These are phyloP conservation scores for Scenedesmus sp. DNA, from an alignment of 163 green algal species.

Conservation along the genomic window DNA sequence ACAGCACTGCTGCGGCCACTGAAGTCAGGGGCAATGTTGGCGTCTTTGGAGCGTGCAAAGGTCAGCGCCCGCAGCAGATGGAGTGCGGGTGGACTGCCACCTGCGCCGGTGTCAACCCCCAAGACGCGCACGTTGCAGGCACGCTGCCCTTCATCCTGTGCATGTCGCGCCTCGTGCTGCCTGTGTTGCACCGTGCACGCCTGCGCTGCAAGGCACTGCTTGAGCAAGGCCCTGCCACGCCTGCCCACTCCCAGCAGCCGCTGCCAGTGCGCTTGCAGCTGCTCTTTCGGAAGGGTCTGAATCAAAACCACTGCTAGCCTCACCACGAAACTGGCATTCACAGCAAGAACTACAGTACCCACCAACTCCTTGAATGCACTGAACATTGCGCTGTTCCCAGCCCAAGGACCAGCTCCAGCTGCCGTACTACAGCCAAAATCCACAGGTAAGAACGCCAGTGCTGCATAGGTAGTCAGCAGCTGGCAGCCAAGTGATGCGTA, in stretches of 20 bases:
- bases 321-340: not conserved
- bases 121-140: no score
- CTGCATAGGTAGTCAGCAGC: slow-evolving; percentile 22
- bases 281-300: not conserved
- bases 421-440: not conserved
- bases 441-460: not conserved
- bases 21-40: no score
- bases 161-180: not conserved
- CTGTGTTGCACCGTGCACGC: not conserved
- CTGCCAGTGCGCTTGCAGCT: not conserved
- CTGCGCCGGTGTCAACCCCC: no score
- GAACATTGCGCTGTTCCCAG: not conserved
- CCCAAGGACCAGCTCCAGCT: not conserved
- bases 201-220: not conserved
- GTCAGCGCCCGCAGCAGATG: no score
- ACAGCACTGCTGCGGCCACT: no score
- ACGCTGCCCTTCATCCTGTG: not conserved
- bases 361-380: not conserved
- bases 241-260: not conserved
- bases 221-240: not conserved
- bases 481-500: slow-evolving; percentile 2
- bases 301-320: not conserved
- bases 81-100: no score
- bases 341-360: not conserved
- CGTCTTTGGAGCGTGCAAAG: no score